These are phyloP conservation scores for Starmerella potacharoeniae DNA, from an alignment of 805 yeast species.

Conservation along the genomic window DNA sequence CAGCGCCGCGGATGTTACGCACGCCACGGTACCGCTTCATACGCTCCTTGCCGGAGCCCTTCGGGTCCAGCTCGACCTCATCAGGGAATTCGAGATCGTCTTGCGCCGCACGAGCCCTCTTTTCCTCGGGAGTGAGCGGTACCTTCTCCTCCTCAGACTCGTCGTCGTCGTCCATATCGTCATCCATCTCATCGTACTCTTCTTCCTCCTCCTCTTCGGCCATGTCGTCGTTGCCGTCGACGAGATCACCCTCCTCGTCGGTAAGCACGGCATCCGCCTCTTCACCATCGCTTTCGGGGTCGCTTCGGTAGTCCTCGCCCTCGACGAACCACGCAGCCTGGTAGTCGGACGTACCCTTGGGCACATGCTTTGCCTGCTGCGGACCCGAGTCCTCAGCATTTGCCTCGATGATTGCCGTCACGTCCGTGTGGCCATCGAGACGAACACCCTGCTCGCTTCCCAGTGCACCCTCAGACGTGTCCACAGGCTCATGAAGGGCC, in stretches of 20 bases:
- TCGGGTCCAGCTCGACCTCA: slow-evolving; percentile 76
- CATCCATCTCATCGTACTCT: slow-evolving; percentile 36
- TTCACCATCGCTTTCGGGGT: slow-evolving; percentile 28
- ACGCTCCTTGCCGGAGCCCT: slow-evolving; percentile 62
- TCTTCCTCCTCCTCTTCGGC: slow-evolving; percentile 17
- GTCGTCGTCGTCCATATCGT: slow-evolving; percentile 13
- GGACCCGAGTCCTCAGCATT: slow-evolving; percentile 27
- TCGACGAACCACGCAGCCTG: slow-evolving; percentile 60
- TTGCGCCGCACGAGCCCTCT: slow-evolving; percentile 58
- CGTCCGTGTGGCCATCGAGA: slow-evolving; percentile 47
- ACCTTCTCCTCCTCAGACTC: slow-evolving; percentile 19
- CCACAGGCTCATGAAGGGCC: slow-evolving; percentile 25
- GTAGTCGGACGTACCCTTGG: slow-evolving; percentile 64
- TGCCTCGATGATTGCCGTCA: slow-evolving; percentile 29
- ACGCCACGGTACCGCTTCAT: slow-evolving; percentile 76
- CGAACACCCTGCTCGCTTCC: slow-evolving; percentile 36
- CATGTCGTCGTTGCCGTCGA: slow-evolving; percentile 5
- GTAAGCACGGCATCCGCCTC: slow-evolving; percentile 11
- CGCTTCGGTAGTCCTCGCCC: slow-evolving; percentile 36
- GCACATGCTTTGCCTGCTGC: slow-evolving; percentile 34
- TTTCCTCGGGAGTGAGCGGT: slow-evolving; percentile 68
- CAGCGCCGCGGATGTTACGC: slow-evolving; percentile 63
- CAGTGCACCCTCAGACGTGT: slow-evolving; percentile 25
- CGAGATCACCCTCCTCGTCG: slow-evolving; percentile 25
- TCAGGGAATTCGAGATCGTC: slow-evolving; percentile 94